Conservation (phyloP, 106 monocot genomes). For the Dendrobium nobile region DNA sequence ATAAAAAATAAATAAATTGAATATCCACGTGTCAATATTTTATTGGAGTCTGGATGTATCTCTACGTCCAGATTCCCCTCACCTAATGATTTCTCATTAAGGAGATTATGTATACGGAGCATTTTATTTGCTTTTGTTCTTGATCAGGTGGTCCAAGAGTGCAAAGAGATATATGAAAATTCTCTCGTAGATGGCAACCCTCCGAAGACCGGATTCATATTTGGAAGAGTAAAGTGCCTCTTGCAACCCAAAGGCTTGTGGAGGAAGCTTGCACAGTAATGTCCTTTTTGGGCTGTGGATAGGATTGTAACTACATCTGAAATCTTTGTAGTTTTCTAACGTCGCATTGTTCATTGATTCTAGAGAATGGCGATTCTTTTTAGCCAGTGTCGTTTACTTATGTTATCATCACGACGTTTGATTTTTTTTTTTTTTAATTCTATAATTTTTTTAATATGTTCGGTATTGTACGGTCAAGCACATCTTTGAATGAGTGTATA, state of each 20-base stretch:
- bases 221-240: conserved; percentile 81
- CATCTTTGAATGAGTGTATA: too few species aligned
- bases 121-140: conserved; percentile 1
- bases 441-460: too few species aligned
- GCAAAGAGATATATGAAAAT: conserved; percentile 91
- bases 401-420: not conserved
- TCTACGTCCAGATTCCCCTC: too few species aligned
- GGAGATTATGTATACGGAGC: not conserved
- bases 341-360: not conserved
- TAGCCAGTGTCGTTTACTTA: not conserved
- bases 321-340: not conserved
- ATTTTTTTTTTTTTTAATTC: too few species aligned
- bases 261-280: conserved; percentile 74
- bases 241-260: conserved; percentile 66
- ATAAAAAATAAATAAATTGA: too few species aligned
- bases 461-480: too few species aligned
- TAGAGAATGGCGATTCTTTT: not conserved
- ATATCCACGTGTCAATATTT: too few species aligned
- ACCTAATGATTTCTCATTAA: too few species aligned
- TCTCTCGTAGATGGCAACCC: conserved; percentile 86
- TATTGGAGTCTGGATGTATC: too few species aligned
- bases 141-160: conserved; percentile 83
- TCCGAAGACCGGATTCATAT: conserved; percentile 73
- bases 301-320: not conserved
- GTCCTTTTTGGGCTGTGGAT: too few species aligned